Percentiles rank a stretch among this genome's conserved stretches.
phyloP scores from a whole-genome alignment of 306 rosid species.

The Prosopis cineraria region DNA sequence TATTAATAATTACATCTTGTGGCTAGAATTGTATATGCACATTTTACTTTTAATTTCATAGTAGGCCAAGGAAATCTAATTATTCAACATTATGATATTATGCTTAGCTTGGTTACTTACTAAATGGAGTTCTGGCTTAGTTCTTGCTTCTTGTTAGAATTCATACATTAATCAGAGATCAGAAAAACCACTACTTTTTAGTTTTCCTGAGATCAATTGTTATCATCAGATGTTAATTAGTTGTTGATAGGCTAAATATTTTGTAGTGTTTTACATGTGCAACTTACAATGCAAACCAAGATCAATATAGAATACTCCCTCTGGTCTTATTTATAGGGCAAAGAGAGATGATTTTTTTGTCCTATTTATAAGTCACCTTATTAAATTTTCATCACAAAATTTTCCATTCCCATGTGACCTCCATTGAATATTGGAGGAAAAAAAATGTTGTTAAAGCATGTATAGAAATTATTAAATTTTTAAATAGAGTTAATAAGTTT shows the following conservation, averaged over 20 bases:
- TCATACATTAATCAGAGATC: slow-evolving; percentile 1
- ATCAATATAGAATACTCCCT: not conserved
- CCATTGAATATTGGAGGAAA: too few species aligned
- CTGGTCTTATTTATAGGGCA: too few species aligned
- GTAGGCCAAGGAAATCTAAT: not conserved
- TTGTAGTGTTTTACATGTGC: slow-evolving; percentile 5
- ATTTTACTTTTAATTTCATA: not conserved
- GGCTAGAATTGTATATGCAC: not conserved
- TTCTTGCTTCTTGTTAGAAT: slow-evolving; percentile 6
- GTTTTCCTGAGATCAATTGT: slow-evolving; percentile 20
- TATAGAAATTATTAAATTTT: too few species aligned
- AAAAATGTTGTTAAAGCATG: too few species aligned
- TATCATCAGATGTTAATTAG: slow-evolving; percentile 14
- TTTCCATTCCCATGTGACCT: too few species aligned
- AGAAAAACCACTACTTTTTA: slow-evolving; percentile 15
- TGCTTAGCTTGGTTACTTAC: not conserved
- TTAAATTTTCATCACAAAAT: too few species aligned
- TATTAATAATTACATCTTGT: not conserved
- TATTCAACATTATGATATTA: not conserved
- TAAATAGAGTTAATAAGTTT: too few species aligned
- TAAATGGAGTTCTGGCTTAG: slow-evolving; percentile 11
- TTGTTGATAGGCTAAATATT: not conserved
- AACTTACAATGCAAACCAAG: slow-evolving; percentile 21
- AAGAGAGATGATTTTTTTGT: too few species aligned
- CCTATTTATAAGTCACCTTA: too few species aligned